Evolutionary conservation across 805 yeast genomes (phyloP).

Genomic region (Yarrowia sp.): DNA sequence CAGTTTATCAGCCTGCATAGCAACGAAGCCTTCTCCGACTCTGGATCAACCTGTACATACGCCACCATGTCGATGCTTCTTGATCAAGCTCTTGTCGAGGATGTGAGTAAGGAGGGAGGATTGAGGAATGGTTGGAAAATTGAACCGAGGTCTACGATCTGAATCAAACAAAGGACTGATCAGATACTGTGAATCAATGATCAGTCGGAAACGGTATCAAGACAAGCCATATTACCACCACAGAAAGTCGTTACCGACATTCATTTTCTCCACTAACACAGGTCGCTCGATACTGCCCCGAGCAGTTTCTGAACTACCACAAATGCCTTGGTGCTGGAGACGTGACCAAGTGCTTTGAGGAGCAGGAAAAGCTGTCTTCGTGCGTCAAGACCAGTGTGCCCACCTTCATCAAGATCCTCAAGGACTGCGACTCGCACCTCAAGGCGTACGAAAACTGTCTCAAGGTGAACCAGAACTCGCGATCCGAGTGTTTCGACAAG

Average conservation of each 20-base stretch:
- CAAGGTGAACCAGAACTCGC: slow-evolving; percentile 54
- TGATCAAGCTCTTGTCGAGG: slow-evolving; percentile 79
- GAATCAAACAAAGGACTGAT: too few relatives aligned
- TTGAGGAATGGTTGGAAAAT: too few relatives aligned
- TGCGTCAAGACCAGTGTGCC: slow-evolving; percentile 75
- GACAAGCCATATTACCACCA: too few relatives aligned
- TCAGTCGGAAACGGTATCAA: too few relatives aligned
- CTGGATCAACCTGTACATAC: background rate
- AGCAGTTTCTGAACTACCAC: slow-evolving; percentile 73
- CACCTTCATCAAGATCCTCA: slow-evolving; percentile 70
- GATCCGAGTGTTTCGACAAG: slow-evolving; percentile 60
- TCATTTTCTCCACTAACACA: slow-evolving; percentile 38
- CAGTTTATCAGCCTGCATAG: slow-evolving; percentile 22
- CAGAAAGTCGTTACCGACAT: background rate
- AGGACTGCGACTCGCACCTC: slow-evolving; percentile 64
- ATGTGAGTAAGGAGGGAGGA: slow-evolving; percentile 52
- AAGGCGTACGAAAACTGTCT: slow-evolving; percentile 73
- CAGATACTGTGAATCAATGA: too few relatives aligned
- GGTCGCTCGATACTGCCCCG: slow-evolving; percentile 78
- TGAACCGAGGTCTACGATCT: too few relatives aligned
- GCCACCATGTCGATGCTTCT: slow-evolving; percentile 56
- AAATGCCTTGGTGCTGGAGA: slow-evolving; percentile 69
- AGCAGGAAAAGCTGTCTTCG: slow-evolving; percentile 63
- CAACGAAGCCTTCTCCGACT: background rate
- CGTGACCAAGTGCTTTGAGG: slow-evolving; percentile 58